Conservation (phyloP, 1,139 yeast genomes). For the Nadsonia commutata region DNA sequence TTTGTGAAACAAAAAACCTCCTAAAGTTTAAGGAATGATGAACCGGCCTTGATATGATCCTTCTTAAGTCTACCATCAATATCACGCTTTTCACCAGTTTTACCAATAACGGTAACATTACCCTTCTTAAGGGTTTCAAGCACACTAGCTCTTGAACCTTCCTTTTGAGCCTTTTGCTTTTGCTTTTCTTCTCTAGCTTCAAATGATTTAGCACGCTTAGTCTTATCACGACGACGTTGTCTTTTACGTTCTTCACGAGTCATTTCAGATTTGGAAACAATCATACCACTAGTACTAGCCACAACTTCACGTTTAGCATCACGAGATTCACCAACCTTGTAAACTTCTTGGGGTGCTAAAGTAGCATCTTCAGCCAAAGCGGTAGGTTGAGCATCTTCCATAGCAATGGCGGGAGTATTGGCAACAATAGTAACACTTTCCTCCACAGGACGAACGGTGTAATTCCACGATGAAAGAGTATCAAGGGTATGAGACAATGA, state of each 20-base stretch:
- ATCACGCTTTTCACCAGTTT: constrained; percentile 64
- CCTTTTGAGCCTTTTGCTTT: constrained; percentile 27
- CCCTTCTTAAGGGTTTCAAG: constrained; percentile 61
- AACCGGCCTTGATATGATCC: constrained; percentile 15
- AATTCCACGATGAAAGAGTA: constrained; percentile 82
- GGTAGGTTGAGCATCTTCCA: constrained; percentile 96
- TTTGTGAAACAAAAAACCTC: not conserved
- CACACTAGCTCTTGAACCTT: constrained; percentile 46
- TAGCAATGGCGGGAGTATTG: constrained; percentile 60
- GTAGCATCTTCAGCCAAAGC: constrained; percentile 61
- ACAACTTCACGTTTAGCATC: constrained; percentile 44
- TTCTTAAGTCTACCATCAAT: constrained; percentile 52
- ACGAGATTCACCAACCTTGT: constrained; percentile 37
- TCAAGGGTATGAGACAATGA: constrained; percentile 61
- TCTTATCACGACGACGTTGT: constrained; percentile 72
- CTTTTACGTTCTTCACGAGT: constrained; percentile 78
- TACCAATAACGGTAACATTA: constrained; percentile 67
- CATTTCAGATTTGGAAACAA: constrained; percentile 72
- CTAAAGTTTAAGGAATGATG: not conserved
- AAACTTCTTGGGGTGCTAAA: constrained; percentile 94
- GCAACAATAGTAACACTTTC: constrained; percentile 70
- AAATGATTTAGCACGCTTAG: constrained; percentile 52
- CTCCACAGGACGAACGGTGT: constrained; percentile 80
- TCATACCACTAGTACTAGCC: constrained; percentile 57
- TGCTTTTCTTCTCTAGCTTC: constrained; percentile 26